Evolutionary conservation across 75 land plant species (phyloP).

Genomic region (Ceratopteris richardii): DNA sequence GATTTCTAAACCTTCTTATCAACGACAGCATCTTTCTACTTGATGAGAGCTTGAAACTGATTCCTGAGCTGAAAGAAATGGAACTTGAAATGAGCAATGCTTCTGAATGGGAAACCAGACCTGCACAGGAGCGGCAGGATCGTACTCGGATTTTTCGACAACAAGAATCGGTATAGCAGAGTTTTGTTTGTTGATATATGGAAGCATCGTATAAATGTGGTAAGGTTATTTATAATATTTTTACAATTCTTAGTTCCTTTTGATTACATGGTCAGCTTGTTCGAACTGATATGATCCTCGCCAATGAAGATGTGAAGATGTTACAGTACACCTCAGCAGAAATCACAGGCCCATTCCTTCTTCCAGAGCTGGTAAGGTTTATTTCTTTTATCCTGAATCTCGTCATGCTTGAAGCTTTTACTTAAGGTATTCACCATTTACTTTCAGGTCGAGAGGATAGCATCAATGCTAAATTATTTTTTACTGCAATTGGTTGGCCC

Average conservation of each 20-base stretch:
- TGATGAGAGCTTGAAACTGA: conserved; percentile 95
- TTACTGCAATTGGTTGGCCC: conserved; percentile 88
- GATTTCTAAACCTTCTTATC: conserved; percentile 85
- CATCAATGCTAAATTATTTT: conserved; percentile 95
- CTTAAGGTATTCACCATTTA: too few relatives aligned
- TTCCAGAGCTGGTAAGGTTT: conserved; percentile 81
- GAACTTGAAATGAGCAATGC: conserved; percentile 83
- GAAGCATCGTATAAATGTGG: too few relatives aligned
- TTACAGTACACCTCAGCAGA: conserved; percentile 87
- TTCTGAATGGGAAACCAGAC: conserved; percentile 80
- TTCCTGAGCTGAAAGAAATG: conserved; percentile 86
- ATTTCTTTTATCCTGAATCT: too few relatives aligned
- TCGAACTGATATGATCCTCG: conserved; percentile 87
- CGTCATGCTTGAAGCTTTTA: too few relatives aligned
- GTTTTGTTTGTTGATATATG: too few relatives aligned
- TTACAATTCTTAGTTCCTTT: neutral
- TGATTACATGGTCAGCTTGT: conserved; percentile 41
- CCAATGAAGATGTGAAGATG: conserved; percentile 97
- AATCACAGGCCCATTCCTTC: conserved; percentile 86
- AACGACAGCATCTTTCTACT: conserved; percentile 97
- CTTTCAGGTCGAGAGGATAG: conserved; percentile 93
- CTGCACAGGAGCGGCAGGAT: conserved; percentile 93
- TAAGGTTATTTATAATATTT: conserved; percentile 2
- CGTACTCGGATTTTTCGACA: conserved; percentile 74
- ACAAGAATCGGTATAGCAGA: conserved; percentile 59